phyloP scores from a whole-genome alignment of 2,329 filamentous ascomycete species.

The Alternaria atra region DNA sequence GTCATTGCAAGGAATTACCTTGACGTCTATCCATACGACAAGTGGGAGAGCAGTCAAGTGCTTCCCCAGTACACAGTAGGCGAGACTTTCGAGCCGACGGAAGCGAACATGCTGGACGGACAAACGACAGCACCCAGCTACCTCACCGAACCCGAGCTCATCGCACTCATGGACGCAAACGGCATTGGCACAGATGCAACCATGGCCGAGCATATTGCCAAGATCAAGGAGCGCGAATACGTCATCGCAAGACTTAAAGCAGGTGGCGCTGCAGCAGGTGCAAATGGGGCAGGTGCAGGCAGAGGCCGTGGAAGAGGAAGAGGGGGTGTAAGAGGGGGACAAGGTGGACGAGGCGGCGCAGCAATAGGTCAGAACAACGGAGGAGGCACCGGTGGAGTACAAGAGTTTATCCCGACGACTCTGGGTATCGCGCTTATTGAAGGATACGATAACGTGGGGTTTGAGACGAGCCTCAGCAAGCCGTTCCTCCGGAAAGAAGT shows the following conservation, averaged over 20 bases:
- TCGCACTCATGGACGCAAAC: slow-evolving; percentile 97
- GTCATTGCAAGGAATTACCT: slow-evolving; percentile 92
- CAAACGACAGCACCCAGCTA: slow-evolving; percentile 86
- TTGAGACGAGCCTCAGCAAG: slow-evolving; percentile 92
- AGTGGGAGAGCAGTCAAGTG: slow-evolving; percentile 88
- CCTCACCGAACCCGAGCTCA: slow-evolving; percentile 93
- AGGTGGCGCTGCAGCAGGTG: slow-evolving; percentile 40
- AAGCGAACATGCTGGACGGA: slow-evolving; percentile 90
- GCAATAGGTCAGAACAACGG: slow-evolving; percentile 51
- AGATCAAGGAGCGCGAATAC: slow-evolving; percentile 90
- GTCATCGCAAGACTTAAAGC: slow-evolving; percentile 70
- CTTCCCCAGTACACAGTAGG: slow-evolving; percentile 81
- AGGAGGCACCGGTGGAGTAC: slow-evolving; percentile 62
- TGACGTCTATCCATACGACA: slow-evolving; percentile 95
- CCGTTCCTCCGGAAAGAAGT: slow-evolving; percentile 92
- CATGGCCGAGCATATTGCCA: slow-evolving; percentile 98
- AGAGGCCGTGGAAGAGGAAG: slow-evolving; percentile 56
- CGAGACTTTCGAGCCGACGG: slow-evolving; percentile 85
- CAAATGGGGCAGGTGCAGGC: slow-evolving; percentile 52
- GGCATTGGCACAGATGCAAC: slow-evolving; percentile 98
- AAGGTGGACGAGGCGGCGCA: slow-evolving; percentile 59
- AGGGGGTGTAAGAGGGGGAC: slow-evolving; percentile 38
- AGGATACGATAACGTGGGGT: slow-evolving; percentile 93
- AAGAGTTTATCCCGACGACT: slow-evolving; percentile 92
- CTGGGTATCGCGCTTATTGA: slow-evolving; percentile 91